A percentile compares a stretch with the other conserved stretches of the same genome.
phyloP scores from a whole-genome alignment of 176 grass and related monocot species.

The Oryza australiensis region DNA sequence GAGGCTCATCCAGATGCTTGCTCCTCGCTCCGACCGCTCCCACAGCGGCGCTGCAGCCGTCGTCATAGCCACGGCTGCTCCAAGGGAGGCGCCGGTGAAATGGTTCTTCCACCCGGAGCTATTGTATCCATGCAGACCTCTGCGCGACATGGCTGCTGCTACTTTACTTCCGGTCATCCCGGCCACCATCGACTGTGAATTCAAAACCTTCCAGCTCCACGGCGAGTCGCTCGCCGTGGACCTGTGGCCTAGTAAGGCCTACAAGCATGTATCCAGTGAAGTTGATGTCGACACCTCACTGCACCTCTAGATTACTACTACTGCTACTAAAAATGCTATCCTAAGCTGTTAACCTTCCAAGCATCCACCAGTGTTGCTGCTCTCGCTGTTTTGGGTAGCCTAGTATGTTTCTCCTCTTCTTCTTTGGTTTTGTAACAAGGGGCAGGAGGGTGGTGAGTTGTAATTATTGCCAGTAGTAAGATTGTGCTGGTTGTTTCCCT shows the following conservation, averaged over 20 bases:
- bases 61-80: neutral
- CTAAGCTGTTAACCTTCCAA: conserved; percentile 36
- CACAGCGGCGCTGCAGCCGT: neutral
- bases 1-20: conserved; percentile 47
- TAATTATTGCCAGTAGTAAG: conserved; percentile 66
- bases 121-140: conserved; percentile 55
- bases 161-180: conserved; percentile 36
- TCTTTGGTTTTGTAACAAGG: conserved; percentile 38
- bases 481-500: conserved; percentile 38
- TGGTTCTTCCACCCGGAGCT: conserved; percentile 76
- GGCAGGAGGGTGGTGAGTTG: conserved; percentile 37
- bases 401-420: conserved; percentile 38
- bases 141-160: conserved; percentile 34
- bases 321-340: conserved; percentile 40
- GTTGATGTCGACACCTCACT: conserved; percentile 79
- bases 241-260: conserved; percentile 46
- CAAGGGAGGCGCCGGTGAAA: conserved; percentile 33
- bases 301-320: conserved; percentile 57
- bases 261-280: conserved; percentile 43
- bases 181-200: conserved; percentile 6
- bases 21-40: neutral
- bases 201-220: conserved; percentile 43
- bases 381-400: conserved; percentile 42
- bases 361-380: conserved; percentile 36
- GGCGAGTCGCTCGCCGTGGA: conserved; percentile 34